These are phyloP conservation scores for Meyerozyma athensensis DNA, from an alignment of 1,139 yeast species.

Conservation along the genomic window DNA sequence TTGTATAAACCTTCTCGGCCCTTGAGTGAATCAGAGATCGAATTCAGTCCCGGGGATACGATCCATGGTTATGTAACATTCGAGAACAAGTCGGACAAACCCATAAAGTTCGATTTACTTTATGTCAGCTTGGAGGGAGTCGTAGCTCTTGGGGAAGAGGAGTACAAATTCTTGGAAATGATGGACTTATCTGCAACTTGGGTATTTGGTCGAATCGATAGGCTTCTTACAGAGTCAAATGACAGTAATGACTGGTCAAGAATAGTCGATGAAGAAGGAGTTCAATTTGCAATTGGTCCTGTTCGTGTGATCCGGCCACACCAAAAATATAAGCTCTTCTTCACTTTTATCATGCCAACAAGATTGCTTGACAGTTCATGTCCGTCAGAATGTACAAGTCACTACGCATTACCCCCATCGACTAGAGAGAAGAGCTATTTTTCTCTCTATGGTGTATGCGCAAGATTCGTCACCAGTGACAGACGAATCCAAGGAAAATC, in stretches of 20 bases:
- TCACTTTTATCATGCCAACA: background rate
- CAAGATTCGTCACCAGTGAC: background rate
- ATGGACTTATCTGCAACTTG: constrained; percentile 2
- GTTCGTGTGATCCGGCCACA: background rate
- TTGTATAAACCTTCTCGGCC: background rate
- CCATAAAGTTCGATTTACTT: background rate
- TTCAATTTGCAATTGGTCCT: constrained; percentile 1
- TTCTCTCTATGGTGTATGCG: background rate
- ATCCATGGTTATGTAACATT: background rate
- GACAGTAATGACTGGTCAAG: constrained; percentile 1
- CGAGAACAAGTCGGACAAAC: background rate
- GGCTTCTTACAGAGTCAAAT: background rate
- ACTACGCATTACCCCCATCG: constrained; percentile 1
- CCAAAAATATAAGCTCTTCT: background rate
- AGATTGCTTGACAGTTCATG: background rate
- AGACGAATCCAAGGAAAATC: background rate
- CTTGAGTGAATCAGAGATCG: background rate
- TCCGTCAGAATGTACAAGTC: background rate
- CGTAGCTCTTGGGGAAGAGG: background rate
- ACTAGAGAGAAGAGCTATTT: background rate
- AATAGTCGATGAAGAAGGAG: background rate
- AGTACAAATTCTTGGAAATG: background rate
- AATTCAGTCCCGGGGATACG: background rate
- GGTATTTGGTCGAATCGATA: constrained; percentile 1
- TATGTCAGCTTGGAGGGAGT: constrained; percentile 1